phyloP scores from a whole-genome alignment of 1,139 yeast species.

The Keqinozyma sinolaborantium region DNA sequence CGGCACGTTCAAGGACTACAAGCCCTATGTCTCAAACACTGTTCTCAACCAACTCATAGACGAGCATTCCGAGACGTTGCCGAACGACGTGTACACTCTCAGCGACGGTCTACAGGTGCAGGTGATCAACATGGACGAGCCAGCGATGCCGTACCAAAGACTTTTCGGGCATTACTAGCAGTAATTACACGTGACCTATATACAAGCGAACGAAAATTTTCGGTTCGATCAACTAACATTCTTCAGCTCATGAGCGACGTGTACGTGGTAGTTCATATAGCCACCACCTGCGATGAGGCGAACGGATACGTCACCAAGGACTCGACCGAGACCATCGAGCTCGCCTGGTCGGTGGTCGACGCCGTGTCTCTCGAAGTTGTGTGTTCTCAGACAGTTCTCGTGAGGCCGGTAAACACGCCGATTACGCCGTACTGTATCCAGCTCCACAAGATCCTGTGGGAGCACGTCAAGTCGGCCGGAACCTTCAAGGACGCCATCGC shows the following conservation, averaged over 20 bases:
- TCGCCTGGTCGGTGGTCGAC: constrained; percentile 58
- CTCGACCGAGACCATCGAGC: constrained; percentile 61
- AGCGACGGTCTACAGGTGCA: not conserved
- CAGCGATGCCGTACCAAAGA: constrained; percentile 24
- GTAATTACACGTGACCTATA: too few relatives aligned
- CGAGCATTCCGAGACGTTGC: constrained; percentile 1
- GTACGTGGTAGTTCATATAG: constrained; percentile 59
- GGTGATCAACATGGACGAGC: not conserved
- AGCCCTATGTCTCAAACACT: constrained; percentile 39
- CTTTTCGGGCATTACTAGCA: constrained; percentile 21
- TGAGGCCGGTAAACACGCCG: constrained; percentile 67
- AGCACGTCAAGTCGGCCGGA: constrained; percentile 51
- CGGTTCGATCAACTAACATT: not conserved
- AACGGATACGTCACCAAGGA: constrained; percentile 58
- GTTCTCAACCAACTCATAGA: constrained; percentile 13
- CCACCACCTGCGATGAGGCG: constrained; percentile 69
- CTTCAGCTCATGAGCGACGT: constrained; percentile 46
- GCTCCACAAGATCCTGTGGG: constrained; percentile 58
- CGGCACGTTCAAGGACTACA: constrained; percentile 52
- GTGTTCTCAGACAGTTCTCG: constrained; percentile 41
- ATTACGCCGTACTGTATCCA: constrained; percentile 60
- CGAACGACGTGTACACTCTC: not conserved
- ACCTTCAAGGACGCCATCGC: constrained; percentile 60
- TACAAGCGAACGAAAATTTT: not conserved
- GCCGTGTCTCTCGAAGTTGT: constrained; percentile 32